These are phyloP conservation scores for Daldinia grandis DNA, from an alignment of 495 filamentous ascomycete species.

Conservation along the genomic window DNA sequence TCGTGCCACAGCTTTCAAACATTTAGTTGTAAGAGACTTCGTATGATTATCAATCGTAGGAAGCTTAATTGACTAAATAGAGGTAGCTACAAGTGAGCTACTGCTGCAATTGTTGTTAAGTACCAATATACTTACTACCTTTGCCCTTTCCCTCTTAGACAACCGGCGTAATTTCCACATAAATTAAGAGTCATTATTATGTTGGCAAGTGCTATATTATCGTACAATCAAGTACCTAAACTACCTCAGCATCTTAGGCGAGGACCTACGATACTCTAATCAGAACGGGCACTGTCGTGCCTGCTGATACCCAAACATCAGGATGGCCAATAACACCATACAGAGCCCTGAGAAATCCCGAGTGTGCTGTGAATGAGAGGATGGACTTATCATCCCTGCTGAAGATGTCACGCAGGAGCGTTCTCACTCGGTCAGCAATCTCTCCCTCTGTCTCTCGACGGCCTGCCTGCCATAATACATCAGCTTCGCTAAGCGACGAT, in stretches of 20 bases:
- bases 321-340: conserved; percentile 33
- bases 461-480: conserved; percentile 64
- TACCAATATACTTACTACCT: neutral
- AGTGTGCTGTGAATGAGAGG: conserved; percentile 48
- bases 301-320: conserved; percentile 40
- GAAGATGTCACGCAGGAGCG: conserved; percentile 46
- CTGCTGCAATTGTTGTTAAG: neutral
- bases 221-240: neutral
- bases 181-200: neutral
- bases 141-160: conserved; percentile 1
- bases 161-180: neutral
- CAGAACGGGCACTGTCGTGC: conserved; percentile 44
- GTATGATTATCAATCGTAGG: neutral
- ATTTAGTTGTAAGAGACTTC: neutral
- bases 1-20: neutral
- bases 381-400: conserved; percentile 33
- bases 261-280: conserved; percentile 36
- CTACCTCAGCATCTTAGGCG: neutral
- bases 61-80: too few species aligned
- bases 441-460: conserved; percentile 44
- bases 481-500: conserved; percentile 66
- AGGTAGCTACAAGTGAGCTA: neutral
- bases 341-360: conserved; percentile 43
- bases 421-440: conserved; percentile 35
- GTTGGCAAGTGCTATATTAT: neutral